Base-by-base conservation (phyloP, 768 basidiomycete genomes). In the Daedaleopsis nitida region DNA sequence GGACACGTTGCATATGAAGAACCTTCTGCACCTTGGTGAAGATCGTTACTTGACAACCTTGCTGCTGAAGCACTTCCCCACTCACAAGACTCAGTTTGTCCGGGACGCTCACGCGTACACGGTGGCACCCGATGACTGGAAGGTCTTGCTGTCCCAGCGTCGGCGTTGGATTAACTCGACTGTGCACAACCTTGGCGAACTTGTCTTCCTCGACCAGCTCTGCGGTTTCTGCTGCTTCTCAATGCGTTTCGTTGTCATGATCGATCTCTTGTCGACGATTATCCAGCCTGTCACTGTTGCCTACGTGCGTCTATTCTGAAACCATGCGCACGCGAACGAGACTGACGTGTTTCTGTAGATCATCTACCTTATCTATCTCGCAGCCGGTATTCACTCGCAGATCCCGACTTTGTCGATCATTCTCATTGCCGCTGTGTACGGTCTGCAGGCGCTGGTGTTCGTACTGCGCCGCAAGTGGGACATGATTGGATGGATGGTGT, bases 91-190 rank as follows among this genome's bases (percentile, higher is more conserved):
- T 5, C 95, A 94, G 70, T 98, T 98, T 70, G 85, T 96, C 52
- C 87, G 94, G 6, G 95, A 97, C 68, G 96, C 97, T 1, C 89
- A 93, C 71, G 97, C 96, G 0, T 91, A 83, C 72, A 98, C 96
- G 0, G 91, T 98, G 16, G 96, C 96, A 3, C 96, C 96, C 0
- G 95, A 96, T 67, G 92, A 94, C 67, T 97, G 94, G 94, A 88
- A 87, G 72, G 88, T 98, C 24, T 75, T 99, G 55, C 78, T 99
- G 21, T 97, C 94, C 9, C 97, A 99, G 72, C 89, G 96, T 79
- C 91, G 96, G 76, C 92, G 97, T 68, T 99, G 97, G 96, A 99
- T 99, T 77, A 99, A 99, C 79, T 98, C 96, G 17, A 99, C 96
- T 0, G 87, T 99, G 12, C 96, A 99, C 78, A 99, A 99, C 75